phyloP scores from a whole-genome alignment of 176 grass and related monocot genomes.

The Oryza longistaminata region DNA sequence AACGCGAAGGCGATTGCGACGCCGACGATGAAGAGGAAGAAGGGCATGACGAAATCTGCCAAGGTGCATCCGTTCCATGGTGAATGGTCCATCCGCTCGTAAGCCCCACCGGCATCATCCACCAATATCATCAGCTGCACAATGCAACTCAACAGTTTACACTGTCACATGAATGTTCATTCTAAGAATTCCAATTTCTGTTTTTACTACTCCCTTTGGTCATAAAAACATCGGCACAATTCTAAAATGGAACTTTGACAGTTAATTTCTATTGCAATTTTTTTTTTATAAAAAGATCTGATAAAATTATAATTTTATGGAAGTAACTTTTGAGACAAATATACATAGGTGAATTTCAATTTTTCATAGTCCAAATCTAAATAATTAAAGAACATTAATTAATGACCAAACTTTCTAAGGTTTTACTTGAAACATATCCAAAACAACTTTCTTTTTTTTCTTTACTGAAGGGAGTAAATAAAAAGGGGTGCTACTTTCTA shows the following conservation, averaged over 20 bases:
- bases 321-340: too few relatives aligned
- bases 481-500: background rate
- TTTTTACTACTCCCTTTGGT: background rate
- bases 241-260: too few relatives aligned
- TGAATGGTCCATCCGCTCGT: conserved; percentile 69
- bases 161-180: background rate
- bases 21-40: conserved; percentile 97
- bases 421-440: too few relatives aligned
- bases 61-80: conserved; percentile 92
- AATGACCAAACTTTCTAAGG: too few relatives aligned
- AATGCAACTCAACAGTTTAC: conserved; percentile 1
- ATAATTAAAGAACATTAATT: too few relatives aligned
- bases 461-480: background rate
- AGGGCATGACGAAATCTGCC: conserved; percentile 92
- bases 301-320: background rate
- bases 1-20: conserved; percentile 85
- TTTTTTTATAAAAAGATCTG: background rate
- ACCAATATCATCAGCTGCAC: conserved; percentile 88
- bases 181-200: background rate
- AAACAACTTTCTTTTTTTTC: too few relatives aligned
- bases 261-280: background rate
- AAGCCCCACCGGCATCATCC: conserved; percentile 77
- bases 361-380: too few relatives aligned
- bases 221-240: too few relatives aligned
- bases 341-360: too few relatives aligned